Evolutionary conservation across 306 rosid species (phyloP).

Genomic region (Pueraria montana): DNA sequence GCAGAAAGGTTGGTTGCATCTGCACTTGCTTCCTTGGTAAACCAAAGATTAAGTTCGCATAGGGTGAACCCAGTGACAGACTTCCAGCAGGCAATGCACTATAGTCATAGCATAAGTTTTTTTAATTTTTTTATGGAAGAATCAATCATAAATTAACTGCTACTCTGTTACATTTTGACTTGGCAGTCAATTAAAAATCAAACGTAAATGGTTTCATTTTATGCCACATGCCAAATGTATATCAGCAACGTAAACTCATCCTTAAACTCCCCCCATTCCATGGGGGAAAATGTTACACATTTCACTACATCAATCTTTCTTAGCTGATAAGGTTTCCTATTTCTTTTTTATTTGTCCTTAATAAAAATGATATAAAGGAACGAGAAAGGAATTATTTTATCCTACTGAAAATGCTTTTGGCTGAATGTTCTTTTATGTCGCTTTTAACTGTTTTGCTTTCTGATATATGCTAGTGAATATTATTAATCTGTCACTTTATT

Average conservation of each 20-base stretch:
- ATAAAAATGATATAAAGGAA: neutral
- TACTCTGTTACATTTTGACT: neutral
- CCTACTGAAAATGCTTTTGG: slow-evolving; percentile 15
- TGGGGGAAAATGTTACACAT: neutral
- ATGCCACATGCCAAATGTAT: slow-evolving; percentile 10
- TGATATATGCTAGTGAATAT: slow-evolving; percentile 31
- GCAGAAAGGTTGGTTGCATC: slow-evolving; percentile 77
- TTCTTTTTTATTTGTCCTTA: slow-evolving; percentile 9
- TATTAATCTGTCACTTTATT: neutral
- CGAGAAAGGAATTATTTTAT: slow-evolving; percentile 13
- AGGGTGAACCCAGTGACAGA: slow-evolving; percentile 48
- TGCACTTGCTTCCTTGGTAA: slow-evolving; percentile 71
- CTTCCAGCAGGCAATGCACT: slow-evolving; percentile 73
- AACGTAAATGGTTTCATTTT: slow-evolving; percentile 3
- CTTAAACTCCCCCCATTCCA: neutral
- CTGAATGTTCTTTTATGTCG: slow-evolving; percentile 19
- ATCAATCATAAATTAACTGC: neutral
- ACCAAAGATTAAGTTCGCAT: slow-evolving; percentile 52
- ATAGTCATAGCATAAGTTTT: slow-evolving; percentile 17
- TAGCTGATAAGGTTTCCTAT: slow-evolving; percentile 13
- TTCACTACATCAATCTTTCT: slow-evolving; percentile 32
- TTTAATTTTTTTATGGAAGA: slow-evolving; percentile 17
- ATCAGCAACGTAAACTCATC: slow-evolving; percentile 3
- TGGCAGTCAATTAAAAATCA: neutral
- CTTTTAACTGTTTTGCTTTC: slow-evolving; percentile 19